Conservation (phyloP, 2,329 filamentous ascomycete genomes). For the Venturia aucupariae region DNA sequence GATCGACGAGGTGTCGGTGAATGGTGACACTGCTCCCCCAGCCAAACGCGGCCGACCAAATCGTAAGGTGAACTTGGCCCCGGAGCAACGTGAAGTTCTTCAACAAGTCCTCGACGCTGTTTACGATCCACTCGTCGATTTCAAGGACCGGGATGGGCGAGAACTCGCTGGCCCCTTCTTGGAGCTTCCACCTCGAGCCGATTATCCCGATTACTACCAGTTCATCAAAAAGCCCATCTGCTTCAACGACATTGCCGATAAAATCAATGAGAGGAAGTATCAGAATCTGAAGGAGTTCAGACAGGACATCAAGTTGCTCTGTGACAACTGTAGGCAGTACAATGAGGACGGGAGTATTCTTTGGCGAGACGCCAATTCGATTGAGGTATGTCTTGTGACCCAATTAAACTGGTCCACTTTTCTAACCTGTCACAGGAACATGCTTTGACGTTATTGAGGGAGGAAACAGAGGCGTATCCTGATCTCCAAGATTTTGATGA, state of each 20-base stretch:
- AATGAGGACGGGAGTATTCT: conserved; percentile 93
- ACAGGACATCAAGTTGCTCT: conserved; percentile 74
- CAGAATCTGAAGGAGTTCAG: conserved; percentile 69
- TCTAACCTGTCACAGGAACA: conserved; percentile 31
- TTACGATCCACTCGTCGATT: conserved; percentile 70
- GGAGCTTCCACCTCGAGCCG: conserved; percentile 76
- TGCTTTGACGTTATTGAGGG: conserved; percentile 43
- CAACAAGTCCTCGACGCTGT: conserved; percentile 70
- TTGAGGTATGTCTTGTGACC: conserved; percentile 59
- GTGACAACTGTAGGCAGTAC: conserved; percentile 86
- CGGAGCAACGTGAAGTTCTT: conserved; percentile 64
- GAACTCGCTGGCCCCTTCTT: conserved; percentile 63
- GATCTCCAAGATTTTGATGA: conserved; percentile 50
- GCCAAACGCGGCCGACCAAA: conserved; percentile 64
- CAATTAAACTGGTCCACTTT: not conserved
- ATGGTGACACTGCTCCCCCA: conserved; percentile 60
- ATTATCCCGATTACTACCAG: conserved; percentile 92
- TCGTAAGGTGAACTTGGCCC: conserved; percentile 56
- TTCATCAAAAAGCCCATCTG: conserved; percentile 89
- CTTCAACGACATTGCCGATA: conserved; percentile 89
- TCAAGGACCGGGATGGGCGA: conserved; percentile 66
- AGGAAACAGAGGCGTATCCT: conserved; percentile 45
- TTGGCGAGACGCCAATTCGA: conserved; percentile 83
- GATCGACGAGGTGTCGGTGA: conserved; percentile 56
- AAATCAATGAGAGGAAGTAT: conserved; percentile 96